Conservation (phyloP, 2,329 filamentous ascomycete species). For the Fusarium illudens region DNA sequence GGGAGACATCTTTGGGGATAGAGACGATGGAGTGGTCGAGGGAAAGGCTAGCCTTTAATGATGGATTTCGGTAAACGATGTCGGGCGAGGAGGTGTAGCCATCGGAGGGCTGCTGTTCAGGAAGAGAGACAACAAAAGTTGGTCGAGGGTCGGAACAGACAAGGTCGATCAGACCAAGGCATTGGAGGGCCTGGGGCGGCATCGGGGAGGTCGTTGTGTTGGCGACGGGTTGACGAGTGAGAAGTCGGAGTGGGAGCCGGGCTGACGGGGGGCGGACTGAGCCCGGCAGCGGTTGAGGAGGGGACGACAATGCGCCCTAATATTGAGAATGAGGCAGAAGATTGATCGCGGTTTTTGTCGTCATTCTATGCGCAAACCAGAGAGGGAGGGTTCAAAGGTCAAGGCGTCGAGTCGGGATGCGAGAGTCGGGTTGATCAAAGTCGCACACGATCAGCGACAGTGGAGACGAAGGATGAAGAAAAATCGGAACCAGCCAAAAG, state of each 20-base stretch:
- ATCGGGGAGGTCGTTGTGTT: constrained; percentile 25
- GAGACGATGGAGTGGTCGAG: constrained; percentile 46
- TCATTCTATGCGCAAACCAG: constrained; percentile 31
- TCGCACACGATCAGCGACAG: constrained; percentile 24
- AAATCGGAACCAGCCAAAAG: constrained; percentile 6
- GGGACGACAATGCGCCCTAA: constrained; percentile 13
- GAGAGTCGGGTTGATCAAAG: constrained; percentile 5
- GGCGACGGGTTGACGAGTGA: not conserved
- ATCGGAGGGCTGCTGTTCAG: constrained; percentile 14
- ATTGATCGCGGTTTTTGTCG: constrained; percentile 20
- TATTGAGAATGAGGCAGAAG: constrained; percentile 10
- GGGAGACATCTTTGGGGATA: constrained; percentile 41
- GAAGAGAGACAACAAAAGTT: constrained; percentile 49
- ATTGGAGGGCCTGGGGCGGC: constrained; percentile 38
- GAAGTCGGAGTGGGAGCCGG: not conserved
- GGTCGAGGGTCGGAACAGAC: constrained; percentile 53
- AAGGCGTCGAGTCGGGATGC: not conserved
- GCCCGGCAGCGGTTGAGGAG: not conserved
- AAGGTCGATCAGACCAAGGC: constrained; percentile 51
- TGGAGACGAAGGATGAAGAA: not conserved
- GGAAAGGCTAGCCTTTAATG: constrained; percentile 43
- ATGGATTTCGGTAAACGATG: constrained; percentile 51
- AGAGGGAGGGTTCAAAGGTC: constrained; percentile 1
- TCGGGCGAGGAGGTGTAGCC: constrained; percentile 12
- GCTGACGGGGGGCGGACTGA: not conserved